Conservation (phyloP, 1,284 basidiomycete species). For the Trametes sp. region DNA sequence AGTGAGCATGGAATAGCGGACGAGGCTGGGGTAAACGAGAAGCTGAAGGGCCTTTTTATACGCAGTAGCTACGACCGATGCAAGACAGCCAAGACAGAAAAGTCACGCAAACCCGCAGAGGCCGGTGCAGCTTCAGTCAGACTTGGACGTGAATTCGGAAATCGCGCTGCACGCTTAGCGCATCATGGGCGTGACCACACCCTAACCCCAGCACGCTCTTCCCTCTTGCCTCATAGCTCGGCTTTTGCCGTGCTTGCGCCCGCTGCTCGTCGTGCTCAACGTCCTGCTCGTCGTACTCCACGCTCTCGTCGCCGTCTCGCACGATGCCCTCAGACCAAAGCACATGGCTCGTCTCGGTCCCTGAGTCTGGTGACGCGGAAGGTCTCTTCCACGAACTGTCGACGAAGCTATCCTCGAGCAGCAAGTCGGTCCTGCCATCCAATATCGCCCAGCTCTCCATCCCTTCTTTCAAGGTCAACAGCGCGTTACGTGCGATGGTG, state of each 20-base stretch:
- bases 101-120: not conserved
- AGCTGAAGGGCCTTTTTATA: not conserved
- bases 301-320: slow-evolving; percentile 12
- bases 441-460: slow-evolving; percentile 66
- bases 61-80: not conserved
- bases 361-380: slow-evolving; percentile 79
- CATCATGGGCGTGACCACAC: slow-evolving; percentile 24
- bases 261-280: slow-evolving; percentile 26
- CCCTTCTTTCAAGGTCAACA: slow-evolving; percentile 80
- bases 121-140: not conserved
- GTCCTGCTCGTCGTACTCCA: slow-evolving; percentile 13
- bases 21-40: not conserved
- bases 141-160: not conserved
- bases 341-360: slow-evolving; percentile 82
- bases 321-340: slow-evolving; percentile 87
- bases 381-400: slow-evolving; percentile 64
- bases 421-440: slow-evolving; percentile 56
- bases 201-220: slow-evolving; percentile 8
- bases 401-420: slow-evolving; percentile 56
- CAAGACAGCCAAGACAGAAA: not conserved
- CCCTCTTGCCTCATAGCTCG: slow-evolving; percentile 20
- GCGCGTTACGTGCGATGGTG: too few species aligned
- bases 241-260: slow-evolving; percentile 15
- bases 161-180: not conserved
- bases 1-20: not conserved